A percentile compares a stretch with the other conserved stretches of the same genome.
Conservation (phyloP, 345 rosid species). For the Rhizophora mangle region DNA sequence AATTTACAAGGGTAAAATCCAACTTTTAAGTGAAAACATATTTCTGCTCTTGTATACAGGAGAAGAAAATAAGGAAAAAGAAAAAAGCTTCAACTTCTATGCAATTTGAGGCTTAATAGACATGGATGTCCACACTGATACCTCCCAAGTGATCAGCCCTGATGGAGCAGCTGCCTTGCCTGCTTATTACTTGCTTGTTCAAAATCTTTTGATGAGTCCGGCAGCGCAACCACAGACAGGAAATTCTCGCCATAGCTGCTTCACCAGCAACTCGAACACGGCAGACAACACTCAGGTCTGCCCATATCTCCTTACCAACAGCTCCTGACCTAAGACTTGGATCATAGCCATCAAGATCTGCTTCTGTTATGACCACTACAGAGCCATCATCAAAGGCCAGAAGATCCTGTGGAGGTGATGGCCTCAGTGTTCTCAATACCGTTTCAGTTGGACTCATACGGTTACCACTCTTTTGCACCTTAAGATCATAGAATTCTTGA, state of each 20-base stretch:
- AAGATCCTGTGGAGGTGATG: slow-evolving; percentile 31
- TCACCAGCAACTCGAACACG: slow-evolving; percentile 65
- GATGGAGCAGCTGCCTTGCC: slow-evolving; percentile 38
- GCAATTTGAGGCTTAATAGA: slow-evolving; percentile 46
- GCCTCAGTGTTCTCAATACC: slow-evolving; percentile 24
- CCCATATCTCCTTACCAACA: slow-evolving; percentile 47
- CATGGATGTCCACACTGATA: slow-evolving; percentile 74
- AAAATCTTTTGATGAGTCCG: slow-evolving; percentile 52
- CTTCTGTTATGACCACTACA: slow-evolving; percentile 70
- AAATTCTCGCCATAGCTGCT: slow-evolving; percentile 63
- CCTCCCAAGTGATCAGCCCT: slow-evolving; percentile 47
- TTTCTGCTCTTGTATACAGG: slow-evolving; percentile 21
- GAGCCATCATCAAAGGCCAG: slow-evolving; percentile 80
- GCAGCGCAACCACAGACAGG: slow-evolving; percentile 66
- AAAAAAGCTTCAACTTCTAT: slow-evolving; percentile 4
- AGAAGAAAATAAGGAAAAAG: not conserved
- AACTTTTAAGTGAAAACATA: slow-evolving; percentile 16
- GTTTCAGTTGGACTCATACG: slow-evolving; percentile 24
- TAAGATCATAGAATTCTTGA: slow-evolving; percentile 36
- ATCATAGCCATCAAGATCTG: slow-evolving; percentile 81
- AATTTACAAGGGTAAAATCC: slow-evolving; percentile 23
- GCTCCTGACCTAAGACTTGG: slow-evolving; percentile 29
- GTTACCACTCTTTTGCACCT: slow-evolving; percentile 21
- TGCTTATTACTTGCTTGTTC: slow-evolving; percentile 32
- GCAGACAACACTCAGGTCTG: slow-evolving; percentile 63